These are phyloP conservation scores for Aspergillus intermedius DNA, from an alignment of 2,329 filamentous ascomycete species.

Conservation along the genomic window DNA sequence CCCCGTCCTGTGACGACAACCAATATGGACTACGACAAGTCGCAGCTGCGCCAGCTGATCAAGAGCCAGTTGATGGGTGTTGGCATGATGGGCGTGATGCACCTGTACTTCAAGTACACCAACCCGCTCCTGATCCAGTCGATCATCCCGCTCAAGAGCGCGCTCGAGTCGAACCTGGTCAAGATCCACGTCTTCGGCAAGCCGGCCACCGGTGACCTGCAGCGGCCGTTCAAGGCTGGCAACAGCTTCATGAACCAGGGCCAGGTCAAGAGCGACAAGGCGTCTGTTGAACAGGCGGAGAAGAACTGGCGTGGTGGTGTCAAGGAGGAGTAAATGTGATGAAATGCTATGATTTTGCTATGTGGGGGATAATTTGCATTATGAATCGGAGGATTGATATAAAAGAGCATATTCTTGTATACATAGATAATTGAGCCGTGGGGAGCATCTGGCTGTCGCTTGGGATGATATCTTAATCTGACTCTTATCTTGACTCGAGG, in stretches of 20 bases:
- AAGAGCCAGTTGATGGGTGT: slow-evolving; percentile 92
- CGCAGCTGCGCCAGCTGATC: slow-evolving; percentile 77
- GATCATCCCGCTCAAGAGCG: slow-evolving; percentile 94
- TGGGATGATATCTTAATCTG: no score
- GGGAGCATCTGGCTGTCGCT: no score
- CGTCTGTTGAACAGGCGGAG: slow-evolving; percentile 53
- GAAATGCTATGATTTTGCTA: background rate
- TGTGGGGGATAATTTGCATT: background rate
- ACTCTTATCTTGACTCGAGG: no score
- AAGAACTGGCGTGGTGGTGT: slow-evolving; percentile 45
- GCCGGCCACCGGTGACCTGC: slow-evolving; percentile 81
- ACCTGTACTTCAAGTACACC: slow-evolving; percentile 99
- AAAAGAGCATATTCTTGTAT: background rate
- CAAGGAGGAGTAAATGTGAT: slow-evolving; percentile 41
- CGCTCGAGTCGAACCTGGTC: slow-evolving; percentile 88
- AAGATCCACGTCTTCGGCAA: slow-evolving; percentile 92
- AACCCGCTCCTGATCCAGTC: slow-evolving; percentile 98
- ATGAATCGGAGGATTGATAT: background rate
- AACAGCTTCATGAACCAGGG: slow-evolving; percentile 70
- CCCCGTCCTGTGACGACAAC: slow-evolving; percentile 95
- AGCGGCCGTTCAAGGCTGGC: slow-evolving; percentile 87
- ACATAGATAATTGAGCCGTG: background rate
- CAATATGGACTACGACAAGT: slow-evolving; percentile 85
- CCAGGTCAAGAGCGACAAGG: slow-evolving; percentile 84
- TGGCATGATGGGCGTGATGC: slow-evolving; percentile 98